Evolutionary conservation across 2,329 filamentous ascomycete genomes (phyloP).

Genomic region (Beauveria sp.): DNA sequence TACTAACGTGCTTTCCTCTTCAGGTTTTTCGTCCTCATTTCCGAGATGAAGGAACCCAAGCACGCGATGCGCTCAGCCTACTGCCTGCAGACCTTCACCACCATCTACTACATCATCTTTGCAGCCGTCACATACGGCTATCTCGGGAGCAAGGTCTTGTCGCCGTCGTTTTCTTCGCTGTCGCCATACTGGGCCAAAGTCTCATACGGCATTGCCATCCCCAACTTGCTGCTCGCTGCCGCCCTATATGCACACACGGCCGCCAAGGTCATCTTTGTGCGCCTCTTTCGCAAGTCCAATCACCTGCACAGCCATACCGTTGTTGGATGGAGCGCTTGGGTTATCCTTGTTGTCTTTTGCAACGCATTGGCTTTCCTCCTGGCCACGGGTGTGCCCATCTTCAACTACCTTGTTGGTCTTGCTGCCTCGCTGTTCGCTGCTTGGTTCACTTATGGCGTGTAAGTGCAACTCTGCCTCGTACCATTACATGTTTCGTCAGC

Average conservation of each 20-base stretch:
- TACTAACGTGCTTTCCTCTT: neutral
- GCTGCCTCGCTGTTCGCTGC: conserved; percentile 42
- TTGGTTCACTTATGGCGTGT: conserved; percentile 46
- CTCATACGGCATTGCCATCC: conserved; percentile 41
- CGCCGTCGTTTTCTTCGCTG: conserved; percentile 40
- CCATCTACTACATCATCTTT: conserved; percentile 42
- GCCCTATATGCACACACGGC: conserved; percentile 43
- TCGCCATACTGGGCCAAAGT: conserved; percentile 39
- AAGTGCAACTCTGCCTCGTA: neutral
- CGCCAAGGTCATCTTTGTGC: conserved; percentile 42
- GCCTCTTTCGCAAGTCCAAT: conserved; percentile 36
- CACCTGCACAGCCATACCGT: conserved; percentile 41
- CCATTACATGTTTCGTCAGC: neutral
- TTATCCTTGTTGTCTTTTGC: conserved; percentile 34
- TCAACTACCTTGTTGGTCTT: conserved; percentile 46
- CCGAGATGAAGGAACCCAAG: conserved; percentile 42
- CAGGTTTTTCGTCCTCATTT: conserved; percentile 43
- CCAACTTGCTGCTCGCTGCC: conserved; percentile 43
- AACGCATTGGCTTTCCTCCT: conserved; percentile 37
- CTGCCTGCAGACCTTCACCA: conserved; percentile 41
- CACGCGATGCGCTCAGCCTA: conserved; percentile 45
- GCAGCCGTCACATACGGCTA: conserved; percentile 44
- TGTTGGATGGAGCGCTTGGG: conserved; percentile 40
- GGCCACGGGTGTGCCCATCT: conserved; percentile 43
- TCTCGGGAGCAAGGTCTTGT: conserved; percentile 36